A percentile compares a stretch with the other conserved stretches of the same genome.
Conservation (phyloP, 305 asterid genomes). For the Vinca major region DNA sequence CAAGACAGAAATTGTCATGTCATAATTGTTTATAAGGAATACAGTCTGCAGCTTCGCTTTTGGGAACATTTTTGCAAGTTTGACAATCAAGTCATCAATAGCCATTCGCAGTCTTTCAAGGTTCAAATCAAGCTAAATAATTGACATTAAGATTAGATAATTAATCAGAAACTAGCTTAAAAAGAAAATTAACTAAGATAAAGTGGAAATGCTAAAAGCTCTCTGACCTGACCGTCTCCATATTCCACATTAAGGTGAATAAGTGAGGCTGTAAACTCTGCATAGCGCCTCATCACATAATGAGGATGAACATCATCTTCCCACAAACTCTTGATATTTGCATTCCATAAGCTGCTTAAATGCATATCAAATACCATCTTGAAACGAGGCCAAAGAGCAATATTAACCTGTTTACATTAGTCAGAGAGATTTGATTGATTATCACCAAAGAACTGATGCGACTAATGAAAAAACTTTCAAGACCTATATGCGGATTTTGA, state of each 20-base stretch:
- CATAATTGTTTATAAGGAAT: slow-evolving; percentile 88
- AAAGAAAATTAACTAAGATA: not conserved
- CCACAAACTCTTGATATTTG: slow-evolving; percentile 74
- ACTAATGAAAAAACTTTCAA: not conserved
- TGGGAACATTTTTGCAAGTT: slow-evolving; percentile 71
- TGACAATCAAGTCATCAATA: slow-evolving; percentile 76
- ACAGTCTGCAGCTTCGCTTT: slow-evolving; percentile 78
- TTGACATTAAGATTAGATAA: slow-evolving; percentile 4
- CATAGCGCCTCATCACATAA: slow-evolving; percentile 97
- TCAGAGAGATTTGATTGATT: slow-evolving; percentile 2
- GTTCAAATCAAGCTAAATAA: slow-evolving; percentile 81
- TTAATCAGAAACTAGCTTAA: not conserved
- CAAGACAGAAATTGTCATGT: slow-evolving; percentile 88
- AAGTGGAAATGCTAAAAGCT: not conserved
- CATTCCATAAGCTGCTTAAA: slow-evolving; percentile 78
- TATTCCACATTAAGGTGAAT: slow-evolving; percentile 88
- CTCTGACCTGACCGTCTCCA: slow-evolving; percentile 94
- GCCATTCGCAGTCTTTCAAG: slow-evolving; percentile 95
- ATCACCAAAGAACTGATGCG: not conserved
- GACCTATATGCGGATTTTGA: not conserved
- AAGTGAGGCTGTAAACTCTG: slow-evolving; percentile 91
- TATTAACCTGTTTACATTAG: slow-evolving; percentile 63
- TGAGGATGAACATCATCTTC: slow-evolving; percentile 98
- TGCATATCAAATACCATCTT: slow-evolving; percentile 98
- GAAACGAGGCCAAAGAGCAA: slow-evolving; percentile 94